A percentile compares a stretch with the other conserved stretches of the same genome.
Evolutionary conservation across 345 rosid genomes (phyloP).

Genomic region (Schrenkiella parvula): DNA sequence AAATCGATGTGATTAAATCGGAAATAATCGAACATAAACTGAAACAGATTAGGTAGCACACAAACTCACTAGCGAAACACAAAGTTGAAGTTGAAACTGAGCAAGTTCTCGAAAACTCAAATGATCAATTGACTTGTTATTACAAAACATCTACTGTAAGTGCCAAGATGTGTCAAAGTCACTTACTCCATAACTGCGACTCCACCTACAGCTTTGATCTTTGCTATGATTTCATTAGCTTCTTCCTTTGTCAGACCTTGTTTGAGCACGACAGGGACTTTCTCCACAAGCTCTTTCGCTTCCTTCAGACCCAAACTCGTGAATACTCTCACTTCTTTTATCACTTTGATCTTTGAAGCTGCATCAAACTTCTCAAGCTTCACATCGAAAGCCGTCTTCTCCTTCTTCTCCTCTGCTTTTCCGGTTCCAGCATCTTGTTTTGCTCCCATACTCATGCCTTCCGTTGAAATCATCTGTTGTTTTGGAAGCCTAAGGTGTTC

Average conservation of each 20-base stretch:
- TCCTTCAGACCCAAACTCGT: conserved; percentile 37
- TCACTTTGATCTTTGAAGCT: conserved; percentile 31
- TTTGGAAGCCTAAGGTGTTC: conserved; percentile 34
- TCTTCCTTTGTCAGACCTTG: conserved; percentile 40
- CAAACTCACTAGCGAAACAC: background rate
- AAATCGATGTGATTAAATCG: background rate
- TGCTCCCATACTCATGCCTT: conserved; percentile 24
- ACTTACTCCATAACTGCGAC: conserved; percentile 35
- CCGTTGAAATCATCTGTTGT: conserved; percentile 22
- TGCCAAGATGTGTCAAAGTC: background rate
- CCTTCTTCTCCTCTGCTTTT: conserved; percentile 32
- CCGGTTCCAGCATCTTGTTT: conserved; percentile 27
- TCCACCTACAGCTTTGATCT: conserved; percentile 39
- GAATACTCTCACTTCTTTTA: conserved; percentile 36
- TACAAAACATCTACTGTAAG: conserved; percentile 18
- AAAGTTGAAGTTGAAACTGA: background rate
- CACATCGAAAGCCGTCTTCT: conserved; percentile 36
- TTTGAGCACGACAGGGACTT: conserved; percentile 26
- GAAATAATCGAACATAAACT: background rate
- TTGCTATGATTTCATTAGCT: conserved; percentile 30
- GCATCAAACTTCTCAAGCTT: conserved; percentile 36
- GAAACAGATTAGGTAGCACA: background rate
- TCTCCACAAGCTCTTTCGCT: conserved; percentile 39
- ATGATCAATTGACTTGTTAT: conserved; percentile 8
- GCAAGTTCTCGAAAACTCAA: background rate